Evolutionary conservation across 768 basidiomycete genomes (phyloP).

Genomic region (Mycena rosella): DNA sequence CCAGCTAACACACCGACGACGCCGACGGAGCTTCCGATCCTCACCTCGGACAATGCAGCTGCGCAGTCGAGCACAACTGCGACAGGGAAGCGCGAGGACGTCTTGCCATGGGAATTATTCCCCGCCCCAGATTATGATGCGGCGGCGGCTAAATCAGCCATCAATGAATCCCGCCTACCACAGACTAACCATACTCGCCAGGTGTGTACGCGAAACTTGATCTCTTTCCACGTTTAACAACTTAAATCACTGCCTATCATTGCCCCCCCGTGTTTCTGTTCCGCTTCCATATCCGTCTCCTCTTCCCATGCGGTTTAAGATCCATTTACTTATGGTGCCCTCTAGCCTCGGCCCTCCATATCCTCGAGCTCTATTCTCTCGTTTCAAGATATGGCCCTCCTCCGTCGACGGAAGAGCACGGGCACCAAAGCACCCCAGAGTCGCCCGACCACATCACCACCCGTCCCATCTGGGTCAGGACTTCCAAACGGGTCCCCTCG

Average conservation of each 20-base stretch:
- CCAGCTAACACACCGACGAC: slow-evolving; percentile 36
- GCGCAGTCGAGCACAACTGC: slow-evolving; percentile 23
- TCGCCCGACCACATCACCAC: slow-evolving; percentile 11
- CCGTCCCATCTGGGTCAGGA: background rate
- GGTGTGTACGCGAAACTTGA: slow-evolving; percentile 19
- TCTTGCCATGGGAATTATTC: slow-evolving; percentile 53
- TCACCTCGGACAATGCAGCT: slow-evolving; percentile 10
- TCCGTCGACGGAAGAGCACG: slow-evolving; percentile 51
- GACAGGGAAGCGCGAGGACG: slow-evolving; percentile 47
- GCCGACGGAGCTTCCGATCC: slow-evolving; percentile 1
- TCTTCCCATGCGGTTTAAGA: background rate
- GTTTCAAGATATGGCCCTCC: slow-evolving; percentile 40
- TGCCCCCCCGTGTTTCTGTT: slow-evolving; percentile 8
- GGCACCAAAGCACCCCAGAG: slow-evolving; percentile 43
- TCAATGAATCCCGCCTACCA: slow-evolving; percentile 21
- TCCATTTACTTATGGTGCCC: slow-evolving; percentile 23
- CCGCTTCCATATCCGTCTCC: slow-evolving; percentile 6
- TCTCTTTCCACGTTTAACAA: slow-evolving; percentile 2
- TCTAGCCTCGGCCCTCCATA: slow-evolving; percentile 24
- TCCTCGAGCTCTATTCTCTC: slow-evolving; percentile 24
- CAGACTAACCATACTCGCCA: slow-evolving; percentile 35
- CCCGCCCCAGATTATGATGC: slow-evolving; percentile 43
- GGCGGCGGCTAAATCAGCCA: slow-evolving; percentile 31
- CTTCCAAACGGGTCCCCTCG: slow-evolving; percentile 13
- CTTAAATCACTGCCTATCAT: background rate